phyloP scores from a whole-genome alignment of 495 filamentous ascomycete species.

The Staphylotrichum tortipilum region DNA sequence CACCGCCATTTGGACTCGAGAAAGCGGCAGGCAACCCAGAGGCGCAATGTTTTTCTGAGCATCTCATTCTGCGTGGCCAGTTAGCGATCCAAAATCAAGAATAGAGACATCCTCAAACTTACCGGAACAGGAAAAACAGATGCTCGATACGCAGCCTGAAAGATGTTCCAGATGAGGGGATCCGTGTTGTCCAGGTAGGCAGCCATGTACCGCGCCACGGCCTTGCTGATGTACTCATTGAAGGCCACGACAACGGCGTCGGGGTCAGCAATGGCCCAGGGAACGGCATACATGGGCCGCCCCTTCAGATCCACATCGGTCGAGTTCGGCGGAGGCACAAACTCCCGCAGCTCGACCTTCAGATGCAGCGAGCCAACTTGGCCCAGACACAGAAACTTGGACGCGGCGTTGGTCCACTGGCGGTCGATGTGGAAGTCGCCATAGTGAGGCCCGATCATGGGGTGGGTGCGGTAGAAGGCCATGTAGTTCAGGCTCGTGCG shows the following conservation, averaged over 20 bases:
- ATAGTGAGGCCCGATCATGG: slow-evolving; percentile 28
- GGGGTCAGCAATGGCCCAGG: slow-evolving; percentile 29
- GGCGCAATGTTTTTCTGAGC: slow-evolving; percentile 25
- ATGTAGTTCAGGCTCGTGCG: slow-evolving; percentile 28
- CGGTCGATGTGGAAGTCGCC: slow-evolving; percentile 31
- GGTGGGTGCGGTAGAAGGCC: slow-evolving; percentile 24
- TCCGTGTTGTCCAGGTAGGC: slow-evolving; percentile 27
- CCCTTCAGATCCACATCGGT: slow-evolving; percentile 25
- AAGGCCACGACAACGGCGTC: slow-evolving; percentile 24
- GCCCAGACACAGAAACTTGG: slow-evolving; percentile 22
- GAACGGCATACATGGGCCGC: slow-evolving; percentile 29
- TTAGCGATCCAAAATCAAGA: too few relatives aligned
- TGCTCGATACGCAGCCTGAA: slow-evolving; percentile 25
- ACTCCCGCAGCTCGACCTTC: slow-evolving; percentile 25
- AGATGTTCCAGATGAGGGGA: slow-evolving; percentile 28
- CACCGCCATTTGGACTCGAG: slow-evolving; percentile 32
- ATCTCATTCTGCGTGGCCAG: slow-evolving; percentile 24
- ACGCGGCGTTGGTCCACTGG: slow-evolving; percentile 18
- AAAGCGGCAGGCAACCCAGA: slow-evolving; percentile 33
- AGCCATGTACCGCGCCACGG: slow-evolving; percentile 22
- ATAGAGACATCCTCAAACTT: too few relatives aligned
- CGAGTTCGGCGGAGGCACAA: slow-evolving; percentile 20
- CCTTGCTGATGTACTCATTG: slow-evolving; percentile 24
- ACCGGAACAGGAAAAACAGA: slow-evolving; percentile 28
- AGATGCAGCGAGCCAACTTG: slow-evolving; percentile 19